Evolutionary conservation across 768 basidiomycete species (phyloP), one percentile per base, ranked within the genome.

Genomic region (Lentinula lateritia): DNA sequence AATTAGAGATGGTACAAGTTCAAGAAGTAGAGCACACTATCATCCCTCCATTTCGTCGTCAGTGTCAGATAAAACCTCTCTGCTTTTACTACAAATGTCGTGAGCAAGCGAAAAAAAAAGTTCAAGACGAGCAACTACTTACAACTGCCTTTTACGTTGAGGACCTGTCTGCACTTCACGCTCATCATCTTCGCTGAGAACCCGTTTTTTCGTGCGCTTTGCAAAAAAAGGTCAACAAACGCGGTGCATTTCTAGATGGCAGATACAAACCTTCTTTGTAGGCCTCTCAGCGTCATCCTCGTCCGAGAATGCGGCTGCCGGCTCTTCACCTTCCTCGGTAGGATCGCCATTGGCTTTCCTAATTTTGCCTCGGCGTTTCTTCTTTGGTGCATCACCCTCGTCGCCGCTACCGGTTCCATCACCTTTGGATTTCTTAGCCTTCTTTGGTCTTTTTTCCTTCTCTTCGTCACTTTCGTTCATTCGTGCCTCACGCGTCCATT

Each of bases 51-150:
- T 88, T 57, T 90, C 90, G 34, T 92, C 93, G 70, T 95, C 93
- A 2, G 92, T 92, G 70, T 95, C 92, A 6, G 89, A 89, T 53
- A 96, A 84, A 72, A 86, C 82, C 67, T 88, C 93, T 73, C 92
- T 93, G 69, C 91, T 94, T 80, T 95, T 95, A 70, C 93, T 95
- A 63, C 12, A 61, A 55, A 50, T 35, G 41, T 8, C 63, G 54
- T 63, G 46, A 55, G 43, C 13, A 23, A 56, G 10, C 18, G 9
- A 38, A 52, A 10, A 5, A 10, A 5, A n/a, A 15, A 41, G 52
- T 52, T 20, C 16, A 34, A 6, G 2, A 9, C 52, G n/a, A 57
- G 45, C 28, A 8, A 58, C 50, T 8, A 80, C 88, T 66, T 64
- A 90, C 89, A 84, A 88, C 72, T 89, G 87, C 71, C 89, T 92